Evolutionary conservation across 441 rosid genomes (phyloP), one percentile per base, ranked within the genome.

Genomic region (Dalechampia spathulata): DNA sequence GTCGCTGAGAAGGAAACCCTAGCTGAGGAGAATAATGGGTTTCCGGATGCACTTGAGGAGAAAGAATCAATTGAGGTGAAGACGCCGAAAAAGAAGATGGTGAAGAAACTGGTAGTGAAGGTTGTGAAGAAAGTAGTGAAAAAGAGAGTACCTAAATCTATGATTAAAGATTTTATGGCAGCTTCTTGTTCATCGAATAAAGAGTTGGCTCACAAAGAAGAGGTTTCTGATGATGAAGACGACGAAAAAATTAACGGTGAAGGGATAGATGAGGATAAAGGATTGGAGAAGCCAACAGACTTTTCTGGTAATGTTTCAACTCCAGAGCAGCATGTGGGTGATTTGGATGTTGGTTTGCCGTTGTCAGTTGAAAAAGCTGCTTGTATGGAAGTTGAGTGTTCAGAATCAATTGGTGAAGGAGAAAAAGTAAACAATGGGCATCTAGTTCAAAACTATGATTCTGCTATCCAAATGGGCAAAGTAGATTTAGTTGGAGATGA

Each of bases 61-160:
- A 49, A 59, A 17, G 47, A 5, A 47, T 30, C 34, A 30, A 30
- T n/a, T n/a, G 61, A 26, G 17, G 41, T 1, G 36, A 42, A 36
- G 55, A 45, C 52, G 19, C 50, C 38, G 47, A 55, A 53, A 51
- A 58, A 52, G 67, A 57, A 36, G 12, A 36, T 11, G 45, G 43
- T 30, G 28, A 50, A 36, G 51, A 62, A 47, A 60, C 47, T 37
- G 55, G 42, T 51, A 34, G 44, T 55, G 45, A 64, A 28, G 62
- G 57, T 64, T 40, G 67, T 68, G 52, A 68, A 68, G 60, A 57
- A 52, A 23, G 15, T 62, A 40, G 64, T 62, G 52, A 62, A 52
- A 50, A 68, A 40, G 55, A 41, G 51, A 49, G 62, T 56, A 9
- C 62, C 57, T 11, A 68, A 62, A 45, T 46, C 52, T 9, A 32